Evolutionary conservation across 1,284 basidiomycete genomes (phyloP).

Genomic region (Boletus calvinii): DNA sequence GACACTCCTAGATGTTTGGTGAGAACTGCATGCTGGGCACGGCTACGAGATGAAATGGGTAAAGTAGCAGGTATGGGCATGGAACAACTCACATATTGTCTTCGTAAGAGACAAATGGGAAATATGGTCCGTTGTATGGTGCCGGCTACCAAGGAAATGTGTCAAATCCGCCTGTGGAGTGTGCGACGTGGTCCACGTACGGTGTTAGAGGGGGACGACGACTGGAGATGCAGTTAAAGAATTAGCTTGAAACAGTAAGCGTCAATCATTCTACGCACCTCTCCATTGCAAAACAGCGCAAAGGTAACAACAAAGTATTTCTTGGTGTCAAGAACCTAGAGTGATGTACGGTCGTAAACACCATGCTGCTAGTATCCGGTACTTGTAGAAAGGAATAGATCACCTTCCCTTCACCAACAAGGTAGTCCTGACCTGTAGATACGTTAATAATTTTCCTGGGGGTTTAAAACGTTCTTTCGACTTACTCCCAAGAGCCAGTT

Average conservation of each 20-base stretch:
- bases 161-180: neutral
- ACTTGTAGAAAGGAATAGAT: neutral
- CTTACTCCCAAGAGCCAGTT: no score
- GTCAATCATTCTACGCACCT: no score
- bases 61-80: neutral
- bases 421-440: constrained; percentile 44
- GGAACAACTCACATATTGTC: constrained; percentile 51
- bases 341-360: neutral
- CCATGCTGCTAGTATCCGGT: neutral
- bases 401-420: constrained; percentile 51
- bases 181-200: constrained; percentile 28
- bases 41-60: constrained; percentile 33
- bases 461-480: neutral
- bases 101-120: constrained; percentile 46
- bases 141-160: constrained; percentile 29
- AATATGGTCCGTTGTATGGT: constrained; percentile 44
- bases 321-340: neutral
- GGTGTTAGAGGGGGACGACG: constrained; percentile 63
- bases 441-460: neutral
- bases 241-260: constrained; percentile 12
- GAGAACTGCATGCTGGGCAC: constrained; percentile 55
- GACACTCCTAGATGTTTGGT: constrained; percentile 48
- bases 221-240: constrained; percentile 32
- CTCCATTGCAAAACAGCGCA: no score
- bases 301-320: no score